Evolutionary conservation across 2,329 filamentous ascomycete species (phyloP), one percentile per base, ranked within the genome.

Genomic region (Fusarium sacchari): DNA sequence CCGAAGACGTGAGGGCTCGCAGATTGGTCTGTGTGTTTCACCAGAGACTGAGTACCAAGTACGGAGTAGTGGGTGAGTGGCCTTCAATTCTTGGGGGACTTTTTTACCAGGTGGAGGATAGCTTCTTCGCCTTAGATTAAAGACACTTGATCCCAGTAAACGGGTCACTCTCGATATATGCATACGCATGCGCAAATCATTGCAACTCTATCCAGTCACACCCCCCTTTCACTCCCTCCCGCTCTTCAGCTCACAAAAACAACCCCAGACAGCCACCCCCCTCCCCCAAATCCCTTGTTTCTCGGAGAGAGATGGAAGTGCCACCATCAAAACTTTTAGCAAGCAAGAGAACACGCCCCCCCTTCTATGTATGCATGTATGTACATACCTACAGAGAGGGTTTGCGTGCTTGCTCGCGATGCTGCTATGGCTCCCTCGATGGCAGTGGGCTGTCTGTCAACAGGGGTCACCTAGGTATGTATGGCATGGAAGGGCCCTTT

Each of bases 1-100:
- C 73, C 75, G 75, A 76, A 73, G 67, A 44, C 65, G 65, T 67
- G 58, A 77, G 73, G 67, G 75, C 71, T 76, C 73, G 73, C 67
- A 73, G 44, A 65, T 37, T 77, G 75, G 75, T 76, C 75, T 77
- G 75, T 77, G 75, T 77, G 75, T 77, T 39, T 61, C 71, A 68
- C 65, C 73, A 63, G 56, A 52, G 47, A 57, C 12, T 32, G 32
- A 32, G 32, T 32, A 32, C 32, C 32, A 13, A 13, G 49, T n/a
- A n/a, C n/a, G n/a, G n/a, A n/a, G n/a, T n/a, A n/a, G n/a, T n/a
- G n/a, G n/a, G n/a, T 50, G 17, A 50, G 22, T 50, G 47, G 39
- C 24, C 34, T 56, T 53, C 65, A 17, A 47, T 32, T 47, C 59
- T 39, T 63, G 28, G 57, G 49, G 46, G 52, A 66, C 61, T 67